Base-by-base conservation (phyloP, 2,329 filamentous ascomycete genomes). In the Aspergillus brunneoviolaceus region DNA sequence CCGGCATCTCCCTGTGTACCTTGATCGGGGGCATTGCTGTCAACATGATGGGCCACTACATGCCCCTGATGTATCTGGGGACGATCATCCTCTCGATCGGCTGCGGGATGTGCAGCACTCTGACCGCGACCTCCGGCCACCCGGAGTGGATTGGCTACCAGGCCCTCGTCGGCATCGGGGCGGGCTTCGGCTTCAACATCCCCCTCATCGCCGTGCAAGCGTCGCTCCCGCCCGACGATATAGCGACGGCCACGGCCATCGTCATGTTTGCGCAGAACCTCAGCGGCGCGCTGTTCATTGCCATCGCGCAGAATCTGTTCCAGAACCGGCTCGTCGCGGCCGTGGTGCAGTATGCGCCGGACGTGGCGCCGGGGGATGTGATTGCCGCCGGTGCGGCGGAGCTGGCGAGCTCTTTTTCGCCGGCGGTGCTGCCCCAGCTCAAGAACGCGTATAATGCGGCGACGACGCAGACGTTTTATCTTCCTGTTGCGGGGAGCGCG, bases 231-330 rank as follows among this genome's bases (percentile, higher is more conserved):
- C 55, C 71, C 5, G 60, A 67, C 12, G 71, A 76, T 49, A 59
- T 77, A 19, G 69, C 74, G 2, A 69, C 68, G 29, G 73, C 69
- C 14, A 76, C 73, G 12, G 68, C 71, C 12, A 53, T 72, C 49
- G 69, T 74, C 39, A 68, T 75, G 47, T 76, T 77, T 61, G 61
- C 65, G 54, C 71, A 74, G 45, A 72, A 65, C 5, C 70, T 76
- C 31, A 72, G 73, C 9, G 74, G 73, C 6, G 68, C 74, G 1
- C 55, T 84, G 1, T 84, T 84, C 61, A 76, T 85, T 50, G 77
- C 77, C 2, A 79, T 82, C 21, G 82, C 74, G 2, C 80, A 84
- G 63, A 80, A 77, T 61, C 73, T 84, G 11, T 82, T 85, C 62
- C 76, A 74, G 59, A 82, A 81, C 63, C 72, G 71, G 10, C 29